Evolutionary conservation across 2,329 filamentous ascomycete species (phyloP).

Genomic region (Cytospora leucostoma): DNA sequence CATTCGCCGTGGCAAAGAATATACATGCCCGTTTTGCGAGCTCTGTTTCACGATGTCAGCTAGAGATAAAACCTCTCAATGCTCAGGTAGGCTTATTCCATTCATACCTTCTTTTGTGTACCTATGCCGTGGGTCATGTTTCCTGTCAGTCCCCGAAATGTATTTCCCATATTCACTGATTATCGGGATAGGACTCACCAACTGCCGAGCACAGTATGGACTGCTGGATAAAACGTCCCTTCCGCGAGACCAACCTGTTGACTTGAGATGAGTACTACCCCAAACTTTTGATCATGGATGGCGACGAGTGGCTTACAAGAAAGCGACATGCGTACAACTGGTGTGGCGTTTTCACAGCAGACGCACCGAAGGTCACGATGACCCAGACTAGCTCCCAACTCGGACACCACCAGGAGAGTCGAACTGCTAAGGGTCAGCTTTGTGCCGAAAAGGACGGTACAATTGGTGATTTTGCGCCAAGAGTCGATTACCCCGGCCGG

Average conservation of each 20-base stretch:
- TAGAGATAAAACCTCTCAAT: neutral
- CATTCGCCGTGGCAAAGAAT: slow-evolving; percentile 26
- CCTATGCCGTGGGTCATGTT: neutral
- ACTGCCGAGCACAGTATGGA: slow-evolving; percentile 27
- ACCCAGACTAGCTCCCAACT: slow-evolving; percentile 29
- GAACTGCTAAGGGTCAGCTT: slow-evolving; percentile 16
- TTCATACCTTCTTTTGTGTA: slow-evolving; percentile 25
- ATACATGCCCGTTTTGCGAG: slow-evolving; percentile 27
- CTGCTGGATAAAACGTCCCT: slow-evolving; percentile 28
- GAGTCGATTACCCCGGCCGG: too few relatives aligned
- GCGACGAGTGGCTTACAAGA: slow-evolving; percentile 7
- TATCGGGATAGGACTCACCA: slow-evolving; percentile 4
- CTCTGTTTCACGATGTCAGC: neutral
- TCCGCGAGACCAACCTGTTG: slow-evolving; percentile 25
- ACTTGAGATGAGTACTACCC: neutral
- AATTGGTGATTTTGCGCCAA: too few relatives aligned
- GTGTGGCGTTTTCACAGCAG: slow-evolving; percentile 25
- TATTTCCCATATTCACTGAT: too few relatives aligned
- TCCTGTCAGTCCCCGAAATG: neutral
- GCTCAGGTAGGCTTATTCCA: neutral
- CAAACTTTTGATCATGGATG: neutral
- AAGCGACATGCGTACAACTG: slow-evolving; percentile 27
- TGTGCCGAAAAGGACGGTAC: neutral
- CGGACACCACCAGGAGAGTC: slow-evolving; percentile 28
- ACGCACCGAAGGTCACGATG: slow-evolving; percentile 27